Percentiles rank a stretch among this genome's conserved stretches.
These are phyloP conservation scores for Syzygium oleosum DNA, from an alignment of 345 rosid genomes.

Conservation along the genomic window DNA sequence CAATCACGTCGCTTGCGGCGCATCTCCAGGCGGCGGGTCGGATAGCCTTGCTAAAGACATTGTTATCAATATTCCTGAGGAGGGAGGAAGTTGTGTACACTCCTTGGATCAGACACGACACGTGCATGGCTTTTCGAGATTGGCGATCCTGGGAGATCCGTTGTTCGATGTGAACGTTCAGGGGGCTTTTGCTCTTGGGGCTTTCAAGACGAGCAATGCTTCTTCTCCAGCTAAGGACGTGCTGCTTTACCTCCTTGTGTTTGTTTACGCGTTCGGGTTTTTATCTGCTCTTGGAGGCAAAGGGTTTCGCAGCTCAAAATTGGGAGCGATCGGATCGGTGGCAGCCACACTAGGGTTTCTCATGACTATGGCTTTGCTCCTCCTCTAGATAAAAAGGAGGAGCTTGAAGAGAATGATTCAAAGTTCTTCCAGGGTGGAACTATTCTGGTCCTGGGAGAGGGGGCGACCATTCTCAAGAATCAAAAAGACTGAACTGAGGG, in stretches of 20 bases:
- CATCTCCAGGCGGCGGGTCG: too few relatives aligned
- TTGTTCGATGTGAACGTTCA: not conserved
- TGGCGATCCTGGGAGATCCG: not conserved
- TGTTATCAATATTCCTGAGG: too few relatives aligned
- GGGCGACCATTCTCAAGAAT: too few relatives aligned
- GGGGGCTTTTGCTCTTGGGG: not conserved
- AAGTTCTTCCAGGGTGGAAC: too few relatives aligned
- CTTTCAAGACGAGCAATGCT: fast-evolving
- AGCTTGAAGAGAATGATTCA: too few relatives aligned
- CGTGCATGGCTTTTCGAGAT: too few relatives aligned
- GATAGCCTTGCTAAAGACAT: too few relatives aligned
- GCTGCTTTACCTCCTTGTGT: not conserved
- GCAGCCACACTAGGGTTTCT: not conserved
- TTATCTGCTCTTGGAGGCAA: not conserved
- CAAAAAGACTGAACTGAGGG: too few relatives aligned
- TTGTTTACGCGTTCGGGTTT: not conserved
- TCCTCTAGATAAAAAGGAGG: not conserved
- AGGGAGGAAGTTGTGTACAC: fast-evolving
- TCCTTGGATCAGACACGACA: not conserved
- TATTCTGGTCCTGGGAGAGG: too few relatives aligned
- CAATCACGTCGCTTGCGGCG: too few relatives aligned
- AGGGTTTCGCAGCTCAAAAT: fast-evolving
- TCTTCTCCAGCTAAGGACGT: not conserved
- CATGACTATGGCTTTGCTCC: not conserved
- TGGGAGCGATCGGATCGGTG: fast-evolving